Evolutionary conservation across 2,329 filamentous ascomycete species (phyloP), one percentile per base, ranked within the genome.

Genomic region (Monilinia laxa): DNA sequence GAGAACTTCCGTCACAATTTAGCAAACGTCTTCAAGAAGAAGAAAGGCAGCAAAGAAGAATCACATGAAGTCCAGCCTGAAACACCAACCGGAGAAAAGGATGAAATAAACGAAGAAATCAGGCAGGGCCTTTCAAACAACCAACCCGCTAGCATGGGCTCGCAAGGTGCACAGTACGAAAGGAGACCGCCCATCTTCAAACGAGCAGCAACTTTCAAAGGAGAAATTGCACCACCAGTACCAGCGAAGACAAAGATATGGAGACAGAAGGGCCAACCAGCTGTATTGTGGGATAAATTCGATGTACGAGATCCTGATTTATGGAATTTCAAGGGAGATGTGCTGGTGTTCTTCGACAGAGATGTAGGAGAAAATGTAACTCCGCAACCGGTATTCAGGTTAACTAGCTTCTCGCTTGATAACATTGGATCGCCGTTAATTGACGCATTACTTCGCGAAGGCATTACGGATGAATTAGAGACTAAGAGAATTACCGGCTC

Each of bases 291-390:
- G 56, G 56, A 66, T n/a, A 45, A 62, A 25, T 7, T 62, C 23
- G 56, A 42, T 53, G 28, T 51, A 28, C 62, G 56, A 62, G 64
- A 66, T 53, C 38, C 55, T 14, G 64, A 66, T 40, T 23, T 66
- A 20, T 88, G 85, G 85, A 84, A 87, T 70, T 81, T 82, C 0
- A 84, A 85, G 66, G 85, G 85, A 28, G 85, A 88, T 68, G 85
- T 86, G 18, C 76, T 87, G 12, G 79, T 88, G 1, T 87, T 82
- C 72, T 80, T 87, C 7, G 79, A 81, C 31, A 80, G 79, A 69
- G 78, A 79, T 55, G 78, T 82, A 67, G 73, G 74, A 9, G 53
- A 66, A 14, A 40, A n/a, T 4, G 56, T 64, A 47, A 77, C 80
- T 2, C 80, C 81, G 0, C 81, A 81, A 47, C 82, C 84, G 3